phyloP scores from a whole-genome alignment of 495 filamentous ascomycete genomes.

The Trichoderma parareesei region DNA sequence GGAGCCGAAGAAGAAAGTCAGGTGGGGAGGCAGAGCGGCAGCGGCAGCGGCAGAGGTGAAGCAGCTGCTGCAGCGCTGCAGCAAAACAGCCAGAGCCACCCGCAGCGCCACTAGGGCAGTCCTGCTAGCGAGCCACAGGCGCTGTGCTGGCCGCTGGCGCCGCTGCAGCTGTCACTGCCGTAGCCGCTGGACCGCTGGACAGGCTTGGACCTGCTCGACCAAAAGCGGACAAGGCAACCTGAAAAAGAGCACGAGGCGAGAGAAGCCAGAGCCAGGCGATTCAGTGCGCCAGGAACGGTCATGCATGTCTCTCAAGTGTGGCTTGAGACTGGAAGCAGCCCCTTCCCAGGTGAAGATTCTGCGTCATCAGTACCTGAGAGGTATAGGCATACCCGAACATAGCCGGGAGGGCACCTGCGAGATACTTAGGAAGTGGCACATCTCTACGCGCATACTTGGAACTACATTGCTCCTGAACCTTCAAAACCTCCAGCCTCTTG shows the following conservation, averaged over 20 bases:
- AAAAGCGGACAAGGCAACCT: neutral
- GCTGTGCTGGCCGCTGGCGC: neutral
- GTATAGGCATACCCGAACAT: neutral
- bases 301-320: neutral
- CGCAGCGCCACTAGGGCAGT: too few relatives aligned
- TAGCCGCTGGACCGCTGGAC: neutral
- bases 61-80: neutral
- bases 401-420: too few relatives aligned
- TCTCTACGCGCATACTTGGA: too few relatives aligned
- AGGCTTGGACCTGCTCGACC: neutral
- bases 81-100: too few relatives aligned
- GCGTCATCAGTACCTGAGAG: neutral
- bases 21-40: neutral
- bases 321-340: too few relatives aligned
- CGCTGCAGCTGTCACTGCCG: slow-evolving; percentile 1
- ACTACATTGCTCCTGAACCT: too few relatives aligned
- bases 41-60: neutral
- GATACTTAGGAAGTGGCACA: too few relatives aligned
- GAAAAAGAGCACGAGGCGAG: neutral
- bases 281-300: neutral
- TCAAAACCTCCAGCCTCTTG: too few relatives aligned
- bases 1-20: neutral
- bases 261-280: neutral
- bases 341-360: too few relatives aligned
- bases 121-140: neutral